These are phyloP conservation scores for Oxytropis ochrocephala DNA, from an alignment of 306 rosid species.

Conservation along the genomic window DNA sequence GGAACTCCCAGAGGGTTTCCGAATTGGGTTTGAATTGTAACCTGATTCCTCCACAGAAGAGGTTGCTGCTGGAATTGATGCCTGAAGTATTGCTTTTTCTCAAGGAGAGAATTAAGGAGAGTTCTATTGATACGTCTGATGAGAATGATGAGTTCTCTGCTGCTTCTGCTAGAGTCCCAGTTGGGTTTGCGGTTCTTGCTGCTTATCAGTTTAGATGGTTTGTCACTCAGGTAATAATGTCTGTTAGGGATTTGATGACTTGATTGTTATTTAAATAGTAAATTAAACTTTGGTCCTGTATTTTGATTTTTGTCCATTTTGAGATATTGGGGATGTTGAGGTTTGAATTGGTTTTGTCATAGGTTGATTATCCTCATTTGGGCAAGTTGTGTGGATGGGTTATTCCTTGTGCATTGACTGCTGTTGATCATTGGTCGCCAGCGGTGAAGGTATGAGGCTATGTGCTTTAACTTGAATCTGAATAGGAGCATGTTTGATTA, in stretches of 20 bases:
- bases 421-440: conserved; percentile 91
- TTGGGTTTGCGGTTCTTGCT: conserved; percentile 62
- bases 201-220: conserved; percentile 88
- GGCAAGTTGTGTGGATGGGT: conserved; percentile 63
- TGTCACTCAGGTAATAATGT: conserved; percentile 56
- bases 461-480: conserved; percentile 3
- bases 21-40: conserved; percentile 44
- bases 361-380: conserved; percentile 78
- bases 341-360: conserved; percentile 9
- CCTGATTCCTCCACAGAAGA: conserved; percentile 39
- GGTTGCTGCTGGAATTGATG: conserved; percentile 54
- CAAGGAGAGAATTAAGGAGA: conserved; percentile 66
- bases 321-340: conserved; percentile 1
- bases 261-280: background rate
- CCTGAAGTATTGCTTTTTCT: conserved; percentile 55
- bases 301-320: background rate
- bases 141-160: conserved; percentile 67
- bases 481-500: background rate
- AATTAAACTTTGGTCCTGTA: background rate
- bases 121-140: conserved; percentile 58
- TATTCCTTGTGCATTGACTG: conserved; percentile 82
- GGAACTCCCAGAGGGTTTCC: conserved; percentile 20
- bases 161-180: conserved; percentile 74
- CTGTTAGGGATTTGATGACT: background rate
- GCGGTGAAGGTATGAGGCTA: conserved; percentile 86